Percentiles rank a stretch among this genome's conserved stretches.
These are phyloP conservation scores for Candida freyschussii DNA, from an alignment of 1,139 yeast species.

Conservation along the genomic window DNA sequence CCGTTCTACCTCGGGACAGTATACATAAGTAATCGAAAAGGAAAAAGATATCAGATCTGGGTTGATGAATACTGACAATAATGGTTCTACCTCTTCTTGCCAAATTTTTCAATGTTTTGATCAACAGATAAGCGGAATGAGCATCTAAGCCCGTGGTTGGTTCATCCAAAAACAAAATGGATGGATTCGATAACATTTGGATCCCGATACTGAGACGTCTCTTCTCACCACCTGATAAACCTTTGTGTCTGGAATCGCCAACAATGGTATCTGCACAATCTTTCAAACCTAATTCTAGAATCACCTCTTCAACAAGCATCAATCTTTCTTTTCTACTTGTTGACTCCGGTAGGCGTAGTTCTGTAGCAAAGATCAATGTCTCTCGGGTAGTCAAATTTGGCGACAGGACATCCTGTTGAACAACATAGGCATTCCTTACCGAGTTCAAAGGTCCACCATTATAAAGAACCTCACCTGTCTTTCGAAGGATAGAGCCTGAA, in stretches of 20 bases:
- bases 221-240: conserved; percentile 75
- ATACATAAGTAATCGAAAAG: conserved; percentile 68
- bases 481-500: conserved; percentile 31
- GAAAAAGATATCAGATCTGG: conserved; percentile 66
- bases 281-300: conserved; percentile 58
- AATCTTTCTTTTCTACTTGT: conserved; percentile 38
- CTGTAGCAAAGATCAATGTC: conserved; percentile 66
- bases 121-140: conserved; percentile 62
- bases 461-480: conserved; percentile 34
- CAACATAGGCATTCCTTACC: conserved; percentile 51
- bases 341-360: conserved; percentile 45
- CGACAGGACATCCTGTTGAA: conserved; percentile 69
- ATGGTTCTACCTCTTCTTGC: conserved; percentile 66
- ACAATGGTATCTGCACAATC: conserved; percentile 77
- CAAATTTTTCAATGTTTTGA: conserved; percentile 54
- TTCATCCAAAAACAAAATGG: conserved; percentile 74
- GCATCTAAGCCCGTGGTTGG: conserved; percentile 91
- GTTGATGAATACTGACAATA: conserved; percentile 78
- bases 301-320: conserved; percentile 52
- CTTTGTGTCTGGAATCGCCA: conserved; percentile 56
- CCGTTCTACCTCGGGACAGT: conserved; percentile 60
- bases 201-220: conserved; percentile 74
- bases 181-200: conserved; percentile 72
- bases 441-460: conserved; percentile 15
- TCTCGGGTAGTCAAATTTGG: conserved; percentile 72